A percentile compares a stretch with the other conserved stretches of the same genome.
phyloP scores from a whole-genome alignment of 768 basidiomycete species.

The Lenzites betulinus region DNA sequence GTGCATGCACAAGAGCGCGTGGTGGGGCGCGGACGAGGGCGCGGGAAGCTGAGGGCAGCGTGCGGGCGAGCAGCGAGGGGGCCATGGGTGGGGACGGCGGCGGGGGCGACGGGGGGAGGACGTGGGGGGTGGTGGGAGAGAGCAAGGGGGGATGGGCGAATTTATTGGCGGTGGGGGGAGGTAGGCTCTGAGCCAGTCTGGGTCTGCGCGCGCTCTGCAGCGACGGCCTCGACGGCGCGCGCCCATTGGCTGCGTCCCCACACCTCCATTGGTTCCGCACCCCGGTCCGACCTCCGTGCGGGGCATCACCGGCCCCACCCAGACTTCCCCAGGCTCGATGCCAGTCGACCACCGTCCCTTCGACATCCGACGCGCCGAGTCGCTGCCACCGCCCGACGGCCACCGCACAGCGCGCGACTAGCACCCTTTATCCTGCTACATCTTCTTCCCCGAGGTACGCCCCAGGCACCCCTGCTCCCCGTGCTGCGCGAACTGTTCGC shows the following conservation, averaged over 20 bases:
- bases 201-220: not conserved
- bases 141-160: conserved; percentile 14
- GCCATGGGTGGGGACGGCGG: conserved; percentile 31
- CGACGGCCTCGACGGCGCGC: not conserved
- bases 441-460: no score
- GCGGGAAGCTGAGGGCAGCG: conserved; percentile 25
- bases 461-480: no score
- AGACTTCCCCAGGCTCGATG: not conserved
- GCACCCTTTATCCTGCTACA: no score
- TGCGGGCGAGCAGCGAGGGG: conserved; percentile 28
- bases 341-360: not conserved
- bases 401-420: no score
- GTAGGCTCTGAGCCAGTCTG: conserved; percentile 6
- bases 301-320: conserved; percentile 8
- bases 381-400: no score
- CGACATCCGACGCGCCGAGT: no score
- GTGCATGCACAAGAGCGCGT: conserved; percentile 18
- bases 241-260: conserved; percentile 7
- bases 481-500: no score
- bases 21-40: conserved; percentile 25
- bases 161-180: conserved; percentile 19
- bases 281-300: conserved; percentile 13
- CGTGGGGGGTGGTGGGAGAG: conserved; percentile 23
- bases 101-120: conserved; percentile 18
- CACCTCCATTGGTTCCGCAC: conserved; percentile 5